These are phyloP conservation scores for Phylloporus arenicola DNA, from an alignment of 768 basidiomycete species.

Conservation along the genomic window DNA sequence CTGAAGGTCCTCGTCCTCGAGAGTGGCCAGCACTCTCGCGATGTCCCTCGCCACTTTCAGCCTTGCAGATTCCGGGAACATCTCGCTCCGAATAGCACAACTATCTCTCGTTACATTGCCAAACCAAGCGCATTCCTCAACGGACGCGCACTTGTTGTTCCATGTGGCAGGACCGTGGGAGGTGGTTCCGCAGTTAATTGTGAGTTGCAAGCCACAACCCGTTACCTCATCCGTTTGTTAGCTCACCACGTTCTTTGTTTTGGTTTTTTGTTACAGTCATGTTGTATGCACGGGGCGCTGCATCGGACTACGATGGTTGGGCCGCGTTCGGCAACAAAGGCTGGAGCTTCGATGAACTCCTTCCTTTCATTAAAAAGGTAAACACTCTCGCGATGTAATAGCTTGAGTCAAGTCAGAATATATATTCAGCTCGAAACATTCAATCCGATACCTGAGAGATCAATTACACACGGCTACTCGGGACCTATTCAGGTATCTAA, in stretches of 20 bases:
- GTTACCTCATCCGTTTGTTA: background rate
- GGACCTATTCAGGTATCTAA: constrained; percentile 27
- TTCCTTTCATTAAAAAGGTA: constrained; percentile 58
- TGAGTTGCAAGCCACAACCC: background rate
- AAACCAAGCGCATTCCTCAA: constrained; percentile 11
- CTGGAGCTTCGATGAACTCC: constrained; percentile 54
- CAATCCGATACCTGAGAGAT: constrained; percentile 17
- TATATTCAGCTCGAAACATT: constrained; percentile 28
- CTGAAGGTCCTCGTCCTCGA: constrained; percentile 27
- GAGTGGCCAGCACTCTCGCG: constrained; percentile 17
- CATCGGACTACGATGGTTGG: constrained; percentile 29
- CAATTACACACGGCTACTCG: constrained; percentile 32
- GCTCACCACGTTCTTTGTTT: background rate
- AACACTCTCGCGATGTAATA: background rate
- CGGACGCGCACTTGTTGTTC: constrained; percentile 11
- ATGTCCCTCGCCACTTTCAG: constrained; percentile 16
- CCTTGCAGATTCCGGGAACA: constrained; percentile 16
- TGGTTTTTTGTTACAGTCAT: constrained; percentile 21
- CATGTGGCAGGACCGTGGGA: constrained; percentile 20
- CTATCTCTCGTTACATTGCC: constrained; percentile 7
- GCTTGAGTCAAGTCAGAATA: background rate
- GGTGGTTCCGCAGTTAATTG: constrained; percentile 24
- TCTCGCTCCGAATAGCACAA: constrained; percentile 13
- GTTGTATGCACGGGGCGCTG: constrained; percentile 19
- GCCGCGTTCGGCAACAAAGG: constrained; percentile 37